Conservation (phyloP, 2,329 filamentous ascomycete species). For the Cladophialophora bantiana region DNA sequence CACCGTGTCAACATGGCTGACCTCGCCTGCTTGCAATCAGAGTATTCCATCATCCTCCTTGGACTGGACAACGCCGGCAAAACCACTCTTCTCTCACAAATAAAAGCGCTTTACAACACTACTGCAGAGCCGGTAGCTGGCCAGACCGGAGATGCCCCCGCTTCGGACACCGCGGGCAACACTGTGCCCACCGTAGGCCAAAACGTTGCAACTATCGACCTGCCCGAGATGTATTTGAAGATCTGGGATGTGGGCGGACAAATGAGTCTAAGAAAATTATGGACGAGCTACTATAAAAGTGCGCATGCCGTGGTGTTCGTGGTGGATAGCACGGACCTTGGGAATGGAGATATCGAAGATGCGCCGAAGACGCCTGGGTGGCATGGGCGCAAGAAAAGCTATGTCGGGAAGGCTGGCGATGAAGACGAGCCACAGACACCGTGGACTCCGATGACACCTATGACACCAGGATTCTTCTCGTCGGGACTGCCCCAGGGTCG, state of each 20-base stretch:
- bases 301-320: constrained; percentile 98
- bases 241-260: constrained; percentile 99
- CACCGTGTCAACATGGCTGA: constrained; percentile 1
- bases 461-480: constrained; percentile 43
- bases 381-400: constrained; percentile 40
- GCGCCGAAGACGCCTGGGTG: constrained; percentile 33
- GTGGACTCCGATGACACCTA: constrained; percentile 48
- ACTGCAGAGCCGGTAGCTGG: constrained; percentile 44
- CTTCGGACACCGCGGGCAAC: constrained; percentile 73
- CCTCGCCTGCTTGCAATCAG: constrained; percentile 55
- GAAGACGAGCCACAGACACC: constrained; percentile 45
- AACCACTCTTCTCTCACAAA: constrained; percentile 95
- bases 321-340: constrained; percentile 92
- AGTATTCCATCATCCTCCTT: constrained; percentile 96
- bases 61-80: constrained; percentile 98
- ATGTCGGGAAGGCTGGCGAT: constrained; percentile 35
- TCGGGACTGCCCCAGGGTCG: constrained; percentile 56
- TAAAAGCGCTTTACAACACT: constrained; percentile 83
- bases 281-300: constrained; percentile 93
- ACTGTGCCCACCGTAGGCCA: constrained; percentile 97
- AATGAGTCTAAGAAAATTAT: constrained; percentile 83
- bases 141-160: constrained; percentile 47
- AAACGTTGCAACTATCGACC: constrained; percentile 88
- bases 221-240: constrained; percentile 96
- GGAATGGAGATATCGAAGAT: constrained; percentile 68